Percentiles rank a stretch among this genome's conserved stretches.
Evolutionary conservation across 2,329 filamentous ascomycete species (phyloP).

Genomic region (Claviceps quebecensis): DNA sequence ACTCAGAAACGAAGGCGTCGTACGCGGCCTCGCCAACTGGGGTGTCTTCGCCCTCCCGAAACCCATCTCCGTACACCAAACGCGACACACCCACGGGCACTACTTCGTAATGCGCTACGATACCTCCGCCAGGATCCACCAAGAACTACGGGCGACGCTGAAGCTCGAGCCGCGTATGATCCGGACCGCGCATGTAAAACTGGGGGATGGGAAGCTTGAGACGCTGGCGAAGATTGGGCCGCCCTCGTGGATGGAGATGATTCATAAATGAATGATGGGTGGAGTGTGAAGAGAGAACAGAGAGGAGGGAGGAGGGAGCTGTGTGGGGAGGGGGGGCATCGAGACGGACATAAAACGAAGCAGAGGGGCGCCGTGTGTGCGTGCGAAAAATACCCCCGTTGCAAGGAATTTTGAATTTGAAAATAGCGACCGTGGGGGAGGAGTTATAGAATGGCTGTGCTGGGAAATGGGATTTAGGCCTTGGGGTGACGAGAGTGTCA

Average conservation of each 20-base stretch:
- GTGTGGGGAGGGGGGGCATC: background rate
- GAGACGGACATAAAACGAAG: too few relatives aligned
- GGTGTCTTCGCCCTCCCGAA: conserved; percentile 79
- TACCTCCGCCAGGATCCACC: conserved; percentile 56
- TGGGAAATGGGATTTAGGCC: background rate
- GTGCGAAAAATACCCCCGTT: too few relatives aligned
- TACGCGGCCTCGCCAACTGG: conserved; percentile 92
- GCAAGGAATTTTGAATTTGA: background rate
- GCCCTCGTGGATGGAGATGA: conserved; percentile 31
- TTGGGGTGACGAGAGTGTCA: background rate
- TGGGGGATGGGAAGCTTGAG: conserved; percentile 50
- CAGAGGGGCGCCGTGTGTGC: too few relatives aligned
- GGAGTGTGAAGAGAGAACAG: background rate
- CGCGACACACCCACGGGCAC: conserved; percentile 71
- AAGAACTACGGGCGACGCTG: conserved; percentile 60
- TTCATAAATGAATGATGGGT: conserved; percentile 15
- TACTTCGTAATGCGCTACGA: conserved; percentile 99
- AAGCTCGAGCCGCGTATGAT: conserved; percentile 83
- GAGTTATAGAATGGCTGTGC: background rate
- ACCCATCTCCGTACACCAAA: conserved; percentile 66
- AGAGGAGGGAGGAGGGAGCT: background rate
- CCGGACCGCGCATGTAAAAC: conserved; percentile 71
- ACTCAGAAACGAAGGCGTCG: conserved; percentile 70
- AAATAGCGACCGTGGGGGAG: background rate
- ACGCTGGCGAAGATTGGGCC: conserved; percentile 35